Base-by-base conservation (phyloP, 2,329 filamentous ascomycete genomes). In the Trichoderma guizhouense region DNA sequence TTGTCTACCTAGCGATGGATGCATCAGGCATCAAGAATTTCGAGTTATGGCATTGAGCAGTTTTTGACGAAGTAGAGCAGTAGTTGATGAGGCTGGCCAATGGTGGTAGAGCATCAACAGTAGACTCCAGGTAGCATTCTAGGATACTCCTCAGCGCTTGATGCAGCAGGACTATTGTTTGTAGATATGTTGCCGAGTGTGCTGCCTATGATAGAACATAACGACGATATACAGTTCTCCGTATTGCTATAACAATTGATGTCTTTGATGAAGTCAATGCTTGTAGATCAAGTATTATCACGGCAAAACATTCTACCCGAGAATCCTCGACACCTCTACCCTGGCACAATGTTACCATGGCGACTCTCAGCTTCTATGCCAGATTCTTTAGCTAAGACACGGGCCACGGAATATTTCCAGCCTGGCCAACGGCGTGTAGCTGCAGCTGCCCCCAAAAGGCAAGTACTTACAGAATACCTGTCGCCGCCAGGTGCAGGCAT, bases 1-100 rank as follows among this genome's bases (percentile, higher is more conserved):
- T n/a, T 4, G 39, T 30, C 32, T 28, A 26, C 9, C 30, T 34
- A 12, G n/a, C 1, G 62, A 65, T 51, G 5, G 43, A 51, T 51
- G 55, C 36, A 69, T 51, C 36, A 69, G 55, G 66, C 66, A 69
- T 34, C 66, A 69, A 32, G 26, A 69, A 60, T 60, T n/a, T 55
- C n/a, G 28, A 28, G 28, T 28, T 28, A 7, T n/a, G 8, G 11
- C 47, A 55, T 53, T 24, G 47, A 53, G 39, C 47, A 14, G 21
- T 36, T 55, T 9, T 55, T 30, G 55, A 24, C 28, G 18, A 32
- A 5, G 12, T 14, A 51, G 9, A 21, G 5, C n/a, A 24, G 47
- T 24, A 12, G 15, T 43, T 2, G 24, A 18, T 39, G 18, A 32
- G 12, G 7, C 39, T 30, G 43, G 5, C 28, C 21, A 51, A 66